Evolutionary conservation across 768 basidiomycete species (phyloP).

Genomic region (Psilocybe sp.): DNA sequence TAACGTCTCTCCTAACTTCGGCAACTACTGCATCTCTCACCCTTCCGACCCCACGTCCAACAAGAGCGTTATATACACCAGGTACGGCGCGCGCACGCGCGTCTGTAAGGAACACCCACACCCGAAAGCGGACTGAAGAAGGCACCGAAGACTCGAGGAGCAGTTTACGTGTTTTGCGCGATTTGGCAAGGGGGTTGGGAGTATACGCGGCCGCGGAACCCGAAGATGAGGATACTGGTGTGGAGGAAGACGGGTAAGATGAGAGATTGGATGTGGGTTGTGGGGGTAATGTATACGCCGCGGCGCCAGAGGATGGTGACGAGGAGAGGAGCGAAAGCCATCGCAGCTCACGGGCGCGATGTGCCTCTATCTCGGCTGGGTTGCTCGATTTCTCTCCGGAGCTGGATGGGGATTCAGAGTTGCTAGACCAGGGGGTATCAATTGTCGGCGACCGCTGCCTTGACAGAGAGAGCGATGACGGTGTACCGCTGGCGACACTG

Average conservation of each 20-base stretch:
- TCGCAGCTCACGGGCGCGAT: conserved; percentile 71
- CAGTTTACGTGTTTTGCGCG: conserved; percentile 74
- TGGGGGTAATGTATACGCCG: too few species aligned
- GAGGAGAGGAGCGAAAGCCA: conserved; percentile 70
- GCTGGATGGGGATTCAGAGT: conserved; percentile 6
- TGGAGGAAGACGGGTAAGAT: too few species aligned
- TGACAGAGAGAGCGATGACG: conserved; percentile 5
- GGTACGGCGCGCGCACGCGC: conserved; percentile 69
- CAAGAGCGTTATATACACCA: conserved; percentile 64
- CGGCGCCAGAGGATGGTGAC: conserved; percentile 52
- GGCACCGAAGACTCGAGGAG: conserved; percentile 72
- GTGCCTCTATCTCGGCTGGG: conserved; percentile 44
- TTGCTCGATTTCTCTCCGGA: conserved; percentile 31
- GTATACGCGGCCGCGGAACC: too few species aligned
- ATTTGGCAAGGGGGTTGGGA: conserved; percentile 36
- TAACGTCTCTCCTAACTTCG: conserved; percentile 37
- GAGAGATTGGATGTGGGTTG: too few species aligned
- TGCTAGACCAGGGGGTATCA: conserved; percentile 2
- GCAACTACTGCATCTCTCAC: conserved; percentile 52
- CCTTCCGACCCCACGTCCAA: conserved; percentile 50
- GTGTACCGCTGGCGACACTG: conserved; percentile 32
- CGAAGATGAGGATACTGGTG: too few species aligned
- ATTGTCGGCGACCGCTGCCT: conserved; percentile 22
- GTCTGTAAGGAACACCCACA: conserved; percentile 81
- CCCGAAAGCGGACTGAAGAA: conserved; percentile 77